Evolutionary conservation across 345 rosid species (phyloP).

Genomic region (Melaleuca alternifolia): DNA sequence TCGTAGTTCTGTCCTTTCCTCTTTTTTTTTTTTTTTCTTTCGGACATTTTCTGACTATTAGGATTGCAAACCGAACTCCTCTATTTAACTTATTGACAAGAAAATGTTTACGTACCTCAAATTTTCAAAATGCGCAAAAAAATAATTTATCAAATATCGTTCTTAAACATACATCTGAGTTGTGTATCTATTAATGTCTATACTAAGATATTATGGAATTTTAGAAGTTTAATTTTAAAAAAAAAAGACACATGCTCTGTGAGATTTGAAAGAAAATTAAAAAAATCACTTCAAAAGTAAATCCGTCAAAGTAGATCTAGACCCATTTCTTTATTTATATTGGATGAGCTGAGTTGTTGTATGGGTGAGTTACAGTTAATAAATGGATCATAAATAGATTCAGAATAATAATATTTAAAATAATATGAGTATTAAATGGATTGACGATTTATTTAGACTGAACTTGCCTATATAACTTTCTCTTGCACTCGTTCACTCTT

Average conservation of each 20-base stretch:
- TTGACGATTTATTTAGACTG: neutral
- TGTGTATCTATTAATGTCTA: rapidly evolving
- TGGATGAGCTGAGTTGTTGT: too few species aligned
- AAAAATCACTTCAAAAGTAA: neutral
- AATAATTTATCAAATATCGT: neutral
- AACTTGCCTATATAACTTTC: neutral
- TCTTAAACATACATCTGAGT: rapidly evolving
- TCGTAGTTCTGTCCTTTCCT: neutral
- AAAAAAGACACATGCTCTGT: neutral
- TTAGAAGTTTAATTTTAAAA: neutral
- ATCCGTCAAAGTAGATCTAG: too few species aligned
- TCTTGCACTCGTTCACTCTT: too few species aligned
- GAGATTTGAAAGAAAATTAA: neutral
- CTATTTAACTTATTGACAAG: neutral
- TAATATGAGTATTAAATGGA: too few species aligned
- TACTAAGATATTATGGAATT: neutral
- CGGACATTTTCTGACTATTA: neutral
- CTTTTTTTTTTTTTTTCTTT: neutral
- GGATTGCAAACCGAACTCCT: neutral
- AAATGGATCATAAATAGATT: too few species aligned
- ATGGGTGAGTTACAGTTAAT: too few species aligned
- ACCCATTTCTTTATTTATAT: too few species aligned
- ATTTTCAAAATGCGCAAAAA: neutral
- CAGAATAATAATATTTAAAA: too few species aligned
- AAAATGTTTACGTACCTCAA: neutral